phyloP scores from a whole-genome alignment of 75 land plant species.

The Cupressus sempervirens region DNA sequence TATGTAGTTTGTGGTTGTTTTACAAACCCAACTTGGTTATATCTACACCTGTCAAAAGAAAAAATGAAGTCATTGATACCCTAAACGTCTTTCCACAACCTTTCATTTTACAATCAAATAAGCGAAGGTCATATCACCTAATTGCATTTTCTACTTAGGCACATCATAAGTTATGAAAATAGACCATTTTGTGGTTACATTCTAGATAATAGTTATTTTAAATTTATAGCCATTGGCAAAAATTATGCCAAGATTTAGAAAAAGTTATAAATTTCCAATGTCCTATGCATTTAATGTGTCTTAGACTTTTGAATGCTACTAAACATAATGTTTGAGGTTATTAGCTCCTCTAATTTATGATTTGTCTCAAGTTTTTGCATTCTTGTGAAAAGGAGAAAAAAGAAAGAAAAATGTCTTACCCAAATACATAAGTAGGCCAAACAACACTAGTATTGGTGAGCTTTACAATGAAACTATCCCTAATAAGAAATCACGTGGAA shows the following conservation, averaged over 20 bases:
- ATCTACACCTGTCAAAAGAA: constrained; percentile 62
- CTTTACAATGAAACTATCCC: constrained; percentile 10
- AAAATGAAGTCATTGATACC: background rate
- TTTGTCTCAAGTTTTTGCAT: no score
- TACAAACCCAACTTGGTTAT: constrained; percentile 62
- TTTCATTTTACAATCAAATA: no score
- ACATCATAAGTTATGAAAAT: background rate
- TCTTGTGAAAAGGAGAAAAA: no score
- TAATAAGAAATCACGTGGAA: constrained; percentile 32
- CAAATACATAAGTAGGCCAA: constrained; percentile 22
- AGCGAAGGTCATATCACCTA: background rate
- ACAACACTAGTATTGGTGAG: constrained; percentile 20
- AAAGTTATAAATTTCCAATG: background rate
- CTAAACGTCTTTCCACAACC: background rate
- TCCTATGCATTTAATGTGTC: background rate
- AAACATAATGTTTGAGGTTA: background rate
- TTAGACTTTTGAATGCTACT: background rate
- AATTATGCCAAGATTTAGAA: background rate
- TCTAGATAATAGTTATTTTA: no score
- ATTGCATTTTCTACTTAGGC: background rate
- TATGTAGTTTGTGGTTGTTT: constrained; percentile 40
- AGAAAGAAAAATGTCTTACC: constrained; percentile 16
- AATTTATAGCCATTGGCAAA: no score
- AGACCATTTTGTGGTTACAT: no score
- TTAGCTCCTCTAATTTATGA: background rate